These are phyloP conservation scores for Lentinula boryana DNA, from an alignment of 768 basidiomycete species.

Conservation along the genomic window DNA sequence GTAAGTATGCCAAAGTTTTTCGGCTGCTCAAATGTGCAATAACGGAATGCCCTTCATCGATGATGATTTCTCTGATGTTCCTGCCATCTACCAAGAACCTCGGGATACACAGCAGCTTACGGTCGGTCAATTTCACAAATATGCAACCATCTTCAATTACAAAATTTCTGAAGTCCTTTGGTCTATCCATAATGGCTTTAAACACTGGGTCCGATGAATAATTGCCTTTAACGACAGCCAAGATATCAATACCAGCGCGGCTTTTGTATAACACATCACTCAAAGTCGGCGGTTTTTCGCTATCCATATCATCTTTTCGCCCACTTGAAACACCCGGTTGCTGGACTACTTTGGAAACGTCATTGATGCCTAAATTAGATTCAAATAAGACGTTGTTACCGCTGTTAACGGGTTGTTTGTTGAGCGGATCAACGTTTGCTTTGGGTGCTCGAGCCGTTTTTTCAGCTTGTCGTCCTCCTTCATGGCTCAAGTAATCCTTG, in stretches of 20 bases:
- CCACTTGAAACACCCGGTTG: no score
- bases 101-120: conserved; percentile 10
- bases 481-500: no score
- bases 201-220: conserved; percentile 15
- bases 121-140: conserved; percentile 4
- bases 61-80: conserved; percentile 17
- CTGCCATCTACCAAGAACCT: background rate
- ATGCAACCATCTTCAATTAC: conserved; percentile 8
- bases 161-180: conserved; percentile 12
- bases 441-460: no score
- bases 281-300: no score
- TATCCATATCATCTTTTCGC: no score
- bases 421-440: no score
- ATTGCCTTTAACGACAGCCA: background rate
- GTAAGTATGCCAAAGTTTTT: conserved; percentile 22
- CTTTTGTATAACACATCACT: no score
- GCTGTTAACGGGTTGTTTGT: no score
- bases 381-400: no score
- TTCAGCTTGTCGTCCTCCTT: no score
- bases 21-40: conserved; percentile 23
- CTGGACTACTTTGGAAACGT: no score
- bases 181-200: background rate
- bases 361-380: no score
- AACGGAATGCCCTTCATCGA: conserved; percentile 26
- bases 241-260: background rate